Evolutionary conservation across 2,329 filamentous ascomycete genomes (phyloP).

Genomic region (Aspergillus tamarii): DNA sequence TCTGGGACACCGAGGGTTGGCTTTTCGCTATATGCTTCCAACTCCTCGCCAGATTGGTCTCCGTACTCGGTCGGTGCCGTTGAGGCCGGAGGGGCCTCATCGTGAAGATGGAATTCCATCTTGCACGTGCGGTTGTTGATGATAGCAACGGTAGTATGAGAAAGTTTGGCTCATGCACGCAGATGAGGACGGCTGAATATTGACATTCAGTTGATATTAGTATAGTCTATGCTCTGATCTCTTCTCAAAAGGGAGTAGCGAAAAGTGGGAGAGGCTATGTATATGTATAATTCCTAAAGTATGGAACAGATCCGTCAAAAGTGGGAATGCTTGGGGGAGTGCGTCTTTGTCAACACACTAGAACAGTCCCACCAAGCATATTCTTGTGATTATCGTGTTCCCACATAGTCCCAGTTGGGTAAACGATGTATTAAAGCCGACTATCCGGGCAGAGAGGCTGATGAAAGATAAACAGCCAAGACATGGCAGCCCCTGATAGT

Average conservation of each 20-base stretch:
- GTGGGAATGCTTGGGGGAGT: not conserved
- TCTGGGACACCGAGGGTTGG: constrained; percentile 17
- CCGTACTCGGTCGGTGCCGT: not conserved
- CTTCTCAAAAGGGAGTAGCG: not conserved
- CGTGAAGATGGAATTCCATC: not conserved
- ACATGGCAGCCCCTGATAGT: not conserved
- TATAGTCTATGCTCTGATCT: not conserved
- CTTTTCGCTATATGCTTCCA: not conserved
- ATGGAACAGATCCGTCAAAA: not conserved
- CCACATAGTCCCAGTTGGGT: not conserved
- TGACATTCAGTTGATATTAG: not conserved
- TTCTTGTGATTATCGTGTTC: not conserved
- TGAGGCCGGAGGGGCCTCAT: not conserved
- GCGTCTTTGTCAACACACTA: not conserved
- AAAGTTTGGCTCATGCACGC: not conserved
- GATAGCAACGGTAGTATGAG: too few species aligned
- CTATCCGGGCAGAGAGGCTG: not conserved
- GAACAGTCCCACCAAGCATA: not conserved
- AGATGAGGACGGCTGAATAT: not conserved
- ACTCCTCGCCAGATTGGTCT: not conserved
- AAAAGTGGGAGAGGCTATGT: not conserved
- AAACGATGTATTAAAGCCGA: not conserved
- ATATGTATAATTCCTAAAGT: not conserved
- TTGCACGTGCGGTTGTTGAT: not conserved
- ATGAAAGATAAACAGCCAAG: not conserved